These are phyloP conservation scores for Penicillium sp. DNA, from an alignment of 2,329 filamentous ascomycete genomes.

Conservation along the genomic window DNA sequence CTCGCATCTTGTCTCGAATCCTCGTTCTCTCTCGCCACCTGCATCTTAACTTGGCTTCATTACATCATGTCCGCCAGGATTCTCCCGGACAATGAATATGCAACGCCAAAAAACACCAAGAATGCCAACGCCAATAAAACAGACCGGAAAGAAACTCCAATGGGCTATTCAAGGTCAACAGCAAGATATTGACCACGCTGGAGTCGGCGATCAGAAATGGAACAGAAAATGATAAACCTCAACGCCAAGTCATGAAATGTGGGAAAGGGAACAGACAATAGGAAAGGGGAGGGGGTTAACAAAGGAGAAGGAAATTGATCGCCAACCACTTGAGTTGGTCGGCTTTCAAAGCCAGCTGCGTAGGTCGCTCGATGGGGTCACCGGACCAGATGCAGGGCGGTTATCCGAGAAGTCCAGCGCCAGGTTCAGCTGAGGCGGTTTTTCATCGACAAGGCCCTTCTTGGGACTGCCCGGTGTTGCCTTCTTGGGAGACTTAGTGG, in stretches of 20 bases:
- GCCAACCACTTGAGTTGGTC: background rate
- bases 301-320: conserved; percentile 11
- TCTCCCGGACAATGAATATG: conserved; percentile 16
- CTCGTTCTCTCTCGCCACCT: conserved; percentile 13
- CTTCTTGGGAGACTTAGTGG: conserved; percentile 50
- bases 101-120: conserved; percentile 21
- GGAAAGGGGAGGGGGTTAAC: conserved; percentile 10
- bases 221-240: conserved; percentile 2
- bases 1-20: background rate
- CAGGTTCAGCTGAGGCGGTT: conserved; percentile 60
- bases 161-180: conserved; percentile 9
- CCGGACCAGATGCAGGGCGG: conserved; percentile 17
- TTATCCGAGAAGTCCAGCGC: conserved; percentile 35
- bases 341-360: conserved; percentile 41
- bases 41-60: conserved; percentile 22
- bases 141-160: conserved; percentile 13
- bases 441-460: conserved; percentile 49
- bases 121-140: conserved; percentile 24
- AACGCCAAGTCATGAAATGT: conserved; percentile 29
- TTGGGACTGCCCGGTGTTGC: conserved; percentile 36
- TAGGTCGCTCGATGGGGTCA: conserved; percentile 30
- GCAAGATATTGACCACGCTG: conserved; percentile 9
- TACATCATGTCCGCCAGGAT: conserved; percentile 22
- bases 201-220: conserved; percentile 6
- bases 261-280: conserved; percentile 9